phyloP scores from a whole-genome alignment of 2,329 filamentous ascomycete genomes.

The Aspergillus terreus region DNA sequence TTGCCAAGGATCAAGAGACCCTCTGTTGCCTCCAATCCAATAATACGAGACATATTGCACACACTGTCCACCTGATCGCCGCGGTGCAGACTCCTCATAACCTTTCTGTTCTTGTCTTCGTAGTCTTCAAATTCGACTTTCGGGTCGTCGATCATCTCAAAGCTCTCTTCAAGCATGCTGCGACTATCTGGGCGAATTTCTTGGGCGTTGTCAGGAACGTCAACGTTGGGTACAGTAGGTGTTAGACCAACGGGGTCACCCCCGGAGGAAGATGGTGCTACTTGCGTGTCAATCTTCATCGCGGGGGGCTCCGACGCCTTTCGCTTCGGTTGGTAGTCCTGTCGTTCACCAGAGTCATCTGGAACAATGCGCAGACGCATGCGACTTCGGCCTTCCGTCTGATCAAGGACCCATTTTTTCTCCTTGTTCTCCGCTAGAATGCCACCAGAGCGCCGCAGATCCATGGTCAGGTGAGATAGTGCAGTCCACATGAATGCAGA shows the following conservation, averaged over 20 bases:
- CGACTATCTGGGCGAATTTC: conserved; percentile 34
- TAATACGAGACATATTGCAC: conserved; percentile 91
- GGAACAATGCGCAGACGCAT: conserved; percentile 87
- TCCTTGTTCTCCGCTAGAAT: conserved; percentile 65
- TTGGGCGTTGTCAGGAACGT: conserved; percentile 27
- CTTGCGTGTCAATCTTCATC: conserved; percentile 46
- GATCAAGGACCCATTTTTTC: conserved; percentile 85
- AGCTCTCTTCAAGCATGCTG: conserved; percentile 73
- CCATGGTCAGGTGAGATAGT: conserved; percentile 73
- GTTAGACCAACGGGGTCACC: conserved; percentile 41
- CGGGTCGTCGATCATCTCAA: conserved; percentile 92
- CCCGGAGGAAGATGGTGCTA: conserved; percentile 33
- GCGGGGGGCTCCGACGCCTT: conserved; percentile 55
- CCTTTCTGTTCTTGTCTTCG: conserved; percentile 97
- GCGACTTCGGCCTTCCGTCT: conserved; percentile 90
- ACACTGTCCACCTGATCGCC: conserved; percentile 91
- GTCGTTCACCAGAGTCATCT: conserved; percentile 64
- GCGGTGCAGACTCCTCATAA: conserved; percentile 87
- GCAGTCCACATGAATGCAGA: conserved; percentile 70
- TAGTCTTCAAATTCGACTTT: conserved; percentile 80
- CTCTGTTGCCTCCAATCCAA: conserved; percentile 89
- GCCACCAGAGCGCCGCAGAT: conserved; percentile 74
- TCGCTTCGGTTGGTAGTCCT: conserved; percentile 81
- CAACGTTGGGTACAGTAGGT: conserved; percentile 29
- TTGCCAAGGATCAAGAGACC: conserved; percentile 91